phyloP scores from a whole-genome alignment of 257 asterid species.

The Rauvolfia tetraphylla region DNA sequence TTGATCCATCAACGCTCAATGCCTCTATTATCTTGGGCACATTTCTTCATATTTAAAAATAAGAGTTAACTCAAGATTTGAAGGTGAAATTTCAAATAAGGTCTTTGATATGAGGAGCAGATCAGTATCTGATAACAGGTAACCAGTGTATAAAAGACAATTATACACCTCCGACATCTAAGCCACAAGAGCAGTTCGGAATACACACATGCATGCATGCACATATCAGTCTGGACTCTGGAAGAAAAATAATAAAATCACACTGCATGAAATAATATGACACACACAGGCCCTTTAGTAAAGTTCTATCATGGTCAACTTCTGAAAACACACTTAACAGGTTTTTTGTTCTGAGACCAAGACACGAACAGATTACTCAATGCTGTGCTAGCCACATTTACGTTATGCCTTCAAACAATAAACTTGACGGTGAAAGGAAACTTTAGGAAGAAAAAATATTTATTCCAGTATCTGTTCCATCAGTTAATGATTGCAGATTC shows the following conservation, averaged over 20 bases:
- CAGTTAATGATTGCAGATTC: neutral
- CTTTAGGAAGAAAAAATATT: neutral
- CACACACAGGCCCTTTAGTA: neutral
- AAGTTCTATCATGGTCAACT: neutral
- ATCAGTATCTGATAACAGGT: neutral
- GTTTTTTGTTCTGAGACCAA: neutral
- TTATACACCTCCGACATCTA: neutral
- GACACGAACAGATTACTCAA: neutral
- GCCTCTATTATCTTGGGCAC: constrained; percentile 79
- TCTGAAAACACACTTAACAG: too few species aligned
- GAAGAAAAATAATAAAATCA: neutral
- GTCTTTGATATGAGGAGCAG: neutral
- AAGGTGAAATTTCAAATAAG: neutral
- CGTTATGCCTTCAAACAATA: neutral
- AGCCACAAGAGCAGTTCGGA: neutral
- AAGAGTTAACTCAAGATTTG: neutral
- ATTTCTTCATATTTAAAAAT: constrained; percentile 43
- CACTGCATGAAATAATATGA: too few species aligned
- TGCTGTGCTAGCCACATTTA: neutral
- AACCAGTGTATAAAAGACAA: neutral
- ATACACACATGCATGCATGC: neutral
- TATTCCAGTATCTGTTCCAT: neutral
- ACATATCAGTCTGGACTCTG: neutral
- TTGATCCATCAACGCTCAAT: constrained; percentile 76
- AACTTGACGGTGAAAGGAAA: neutral